Base-by-base conservation (phyloP, 306 rosid genomes). In the Casuarina equisetifolia region DNA sequence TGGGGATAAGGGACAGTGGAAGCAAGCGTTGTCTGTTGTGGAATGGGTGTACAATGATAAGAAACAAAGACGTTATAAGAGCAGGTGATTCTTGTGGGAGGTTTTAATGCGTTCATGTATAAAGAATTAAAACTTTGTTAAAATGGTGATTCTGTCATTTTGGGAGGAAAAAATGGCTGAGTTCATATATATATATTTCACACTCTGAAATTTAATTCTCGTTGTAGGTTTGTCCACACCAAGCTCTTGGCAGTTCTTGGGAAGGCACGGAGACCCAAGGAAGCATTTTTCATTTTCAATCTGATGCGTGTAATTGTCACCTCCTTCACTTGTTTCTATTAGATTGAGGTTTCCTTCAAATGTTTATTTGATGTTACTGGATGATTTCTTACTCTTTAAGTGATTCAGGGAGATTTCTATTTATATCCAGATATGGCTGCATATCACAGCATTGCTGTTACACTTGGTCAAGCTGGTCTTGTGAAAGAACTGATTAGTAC, bases 341-440 rank as follows among this genome's bases (percentile, higher is more conserved):
- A 25, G 50, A 17, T 61, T 32, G 62, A 40, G 35, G 15, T 71
- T 77, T 35, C 40, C 76, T 67, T 74, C 78, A 52, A 40, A 53
- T 76, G 69, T 59, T 49, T 73, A 76, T 59, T 25, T 74, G 75
- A 45, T 81, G 76, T 73, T 63, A 46, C 40, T 83, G 70, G 49
- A 57, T 79, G 80, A 72, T 76, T 76, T 81, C 77, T 85, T 75
- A 57, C 75, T 74, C 72, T 52, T 19, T 77, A 42, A 72, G 51
- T 88, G 82, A 72, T 88, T 77, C 89, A 94, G 98, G 90, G 84
- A 74, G 93, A 90, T 74, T 46, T 62, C 81, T 83, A 84, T 73
- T 68, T 87, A 78, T 94, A 92, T 86, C 98, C 97, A 54, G 98
- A 94, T 80, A 89, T 89, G 74, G 97, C 97, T 75, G 97, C 95